Evolutionary conservation across 352 stramenopile species (phyloP), one percentile per base, ranked within the genome.

Genomic region (Globisporangium perplexum): DNA sequence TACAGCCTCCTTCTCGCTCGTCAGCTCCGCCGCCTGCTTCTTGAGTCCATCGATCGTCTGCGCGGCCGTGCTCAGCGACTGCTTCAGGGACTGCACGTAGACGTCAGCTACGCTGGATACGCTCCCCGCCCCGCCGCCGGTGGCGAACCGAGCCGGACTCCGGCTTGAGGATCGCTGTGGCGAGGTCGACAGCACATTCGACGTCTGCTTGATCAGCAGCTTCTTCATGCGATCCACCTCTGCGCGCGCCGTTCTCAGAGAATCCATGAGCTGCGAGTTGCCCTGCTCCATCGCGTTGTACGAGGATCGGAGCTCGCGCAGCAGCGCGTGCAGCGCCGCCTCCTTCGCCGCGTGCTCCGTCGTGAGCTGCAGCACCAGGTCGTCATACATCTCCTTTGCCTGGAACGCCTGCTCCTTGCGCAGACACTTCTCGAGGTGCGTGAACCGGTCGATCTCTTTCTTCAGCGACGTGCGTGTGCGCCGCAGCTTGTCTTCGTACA

Each of bases 371-470:
- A 62, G n/a, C 7, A 87, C 60, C 6, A 73, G 62, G 15, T 69
- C 60, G 15, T 79, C 73, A 49, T 85, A 66, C 55, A 68, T 77
- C 5, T 47, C 60, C 28, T 77, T 79, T 2, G 73, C 63, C 50
- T 87, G 78, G 7, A 70, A 64, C 15, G 68, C 60, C 47, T 89
- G 73, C 55, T 89, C 78, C 7, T 68, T 62, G 28, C 78, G 72
- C 5, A 89, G 61, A 65, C 78, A 89, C 47, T 74, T 76, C 53
- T 89, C 78, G 14, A 89, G 62, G 5, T 58, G 62, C 24, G 75
- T 58, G 56, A 87, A 77, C 15, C 76, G 64, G 8, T 87, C 72
- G 43, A 87, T 74, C 50, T 89, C 78, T 57, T 87, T 89, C 53
- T 75, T 69, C 18, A 81, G 59, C 35, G 75, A 70, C 22, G 57